Evolutionary conservation across 352 stramenopile species (phyloP), one percentile per base, ranked within the genome.

Genomic region (Phytophthora brassicae): DNA sequence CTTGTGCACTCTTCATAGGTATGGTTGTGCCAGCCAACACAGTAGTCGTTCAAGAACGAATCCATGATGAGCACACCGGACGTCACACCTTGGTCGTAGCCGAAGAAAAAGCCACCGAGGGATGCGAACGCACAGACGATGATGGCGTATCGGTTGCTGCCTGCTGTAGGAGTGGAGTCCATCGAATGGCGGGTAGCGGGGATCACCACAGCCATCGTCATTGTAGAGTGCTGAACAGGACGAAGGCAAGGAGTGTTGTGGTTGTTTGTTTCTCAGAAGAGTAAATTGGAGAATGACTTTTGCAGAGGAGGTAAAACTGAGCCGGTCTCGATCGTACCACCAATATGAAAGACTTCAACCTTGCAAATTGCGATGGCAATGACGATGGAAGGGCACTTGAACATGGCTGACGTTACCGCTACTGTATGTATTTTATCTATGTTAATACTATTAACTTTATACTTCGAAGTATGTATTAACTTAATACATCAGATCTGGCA

Each of bases 11-110:
- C 39, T 0, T 44, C 35, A 41, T 70, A 70, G 12, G 65, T 73
- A 39, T 72, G 75, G 59, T 64, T 68, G 47, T 68, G 52, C 60
- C 70, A 73, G 5, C 70, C 66, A n/a, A 73, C 60, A 38, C 71
- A 79, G 45, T 72, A 79, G 35, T 74, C 64, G 51, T 73, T 68
- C 26, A 73, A 51, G 49, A 70, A 74, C 19, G 60, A 67, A 45
- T 74, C 60, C 66, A 74, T 74, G 55, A 74, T 74, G 4, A 74
- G 41, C 16, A 74, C 66, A 16, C 54, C 60, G 14, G 43, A 75
- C 9, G 54, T 74, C 51, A 64, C 71, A 8, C 64, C 64, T 43
- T 72, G 64, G 48, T 72, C 64, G 20, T 72, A 72, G 36, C 65
- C 65, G 45, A 73, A 74, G 66, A 74, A 74, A 50, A 74, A 68